phyloP scores from a whole-genome alignment of 768 basidiomycete genomes.

The Lanmaoa pseudosensibilis region DNA sequence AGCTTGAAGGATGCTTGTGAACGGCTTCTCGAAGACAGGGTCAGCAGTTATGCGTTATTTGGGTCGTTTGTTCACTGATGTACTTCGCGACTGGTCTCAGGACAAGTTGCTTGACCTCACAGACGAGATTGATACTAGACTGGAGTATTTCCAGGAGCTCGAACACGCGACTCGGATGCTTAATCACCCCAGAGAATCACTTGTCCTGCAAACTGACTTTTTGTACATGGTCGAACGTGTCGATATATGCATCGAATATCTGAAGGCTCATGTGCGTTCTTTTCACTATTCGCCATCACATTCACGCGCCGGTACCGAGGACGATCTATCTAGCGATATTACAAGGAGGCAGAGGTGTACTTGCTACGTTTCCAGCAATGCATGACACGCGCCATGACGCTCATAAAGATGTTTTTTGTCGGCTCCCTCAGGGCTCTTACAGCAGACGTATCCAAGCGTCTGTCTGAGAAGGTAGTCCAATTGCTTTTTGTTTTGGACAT shows the following conservation, averaged over 20 bases:
- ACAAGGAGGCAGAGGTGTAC: conserved; percentile 90
- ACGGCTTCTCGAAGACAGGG: conserved; percentile 84
- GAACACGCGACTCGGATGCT: conserved; percentile 92
- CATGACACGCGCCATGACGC: conserved; percentile 95
- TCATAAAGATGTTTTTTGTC: conserved; percentile 97
- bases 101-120: conserved; percentile 75
- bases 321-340: conserved; percentile 64
- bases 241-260: conserved; percentile 90
- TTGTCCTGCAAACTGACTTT: conserved; percentile 90
- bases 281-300: not conserved
- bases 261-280: conserved; percentile 76
- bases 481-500: not conserved
- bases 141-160: conserved; percentile 94
- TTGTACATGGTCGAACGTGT: conserved; percentile 95
- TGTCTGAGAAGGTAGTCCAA: conserved; percentile 65
- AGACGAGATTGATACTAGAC: conserved; percentile 74
- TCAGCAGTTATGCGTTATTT: conserved; percentile 37
- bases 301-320: conserved; percentile 1
- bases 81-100: conserved; percentile 37
- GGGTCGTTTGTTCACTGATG: not conserved
- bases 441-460: conserved; percentile 70
- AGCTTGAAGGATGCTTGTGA: conserved; percentile 92
- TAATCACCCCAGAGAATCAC: conserved; percentile 88
- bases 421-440: conserved; percentile 78
- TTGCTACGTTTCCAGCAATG: conserved; percentile 98